Base-by-base conservation (phyloP, 495 filamentous ascomycete species). In the Cryomyces minteri region DNA sequence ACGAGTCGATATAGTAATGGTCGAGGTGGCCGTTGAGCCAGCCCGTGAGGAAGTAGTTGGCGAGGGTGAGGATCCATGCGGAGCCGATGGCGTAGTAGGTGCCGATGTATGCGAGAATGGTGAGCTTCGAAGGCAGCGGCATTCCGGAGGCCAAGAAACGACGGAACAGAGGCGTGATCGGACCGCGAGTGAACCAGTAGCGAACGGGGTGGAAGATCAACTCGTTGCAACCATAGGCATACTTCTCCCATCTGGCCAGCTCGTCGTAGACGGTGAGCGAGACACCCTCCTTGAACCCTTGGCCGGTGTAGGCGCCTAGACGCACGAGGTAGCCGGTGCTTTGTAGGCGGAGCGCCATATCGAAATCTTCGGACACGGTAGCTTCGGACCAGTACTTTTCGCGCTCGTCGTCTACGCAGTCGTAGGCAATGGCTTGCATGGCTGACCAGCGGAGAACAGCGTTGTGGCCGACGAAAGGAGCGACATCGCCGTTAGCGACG, bases 221-320 rank as follows among this genome's bases (percentile, higher is more conserved):
- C 58, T 88, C 82, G 64, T 80, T 84, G 58, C 82, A 88, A n/a
- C 82, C 82, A 55, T 87, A 88, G 4, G 82, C 82, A 59, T 87
- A 87, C 60, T 87, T 87, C 53, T 87, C 82, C 82, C 82, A 87
- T 31, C 82, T 77, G 4, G 79, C 76, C 28, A 88, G 65, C 56
- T 88, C 82, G 58, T 88, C 82, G 60, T 88, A 88, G 31, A 88
- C 82, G 6, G 82, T 88, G 8, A 88, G 67, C 9, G 82, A 88
- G 29, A 88, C 82, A 49, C 82, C 82, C 56, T 88, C 82, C 58
- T 86, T 86, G 65, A 84, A 88, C 41, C 79, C 82, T 29, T 82
- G 73, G 41, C 75, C 74, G 25, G 76, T 71, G 68, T 80, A 88
- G 9, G 79, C 74, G 29, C 74, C 82, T 0, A 86, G 67, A 8